phyloP scores from a whole-genome alignment of 441 rosid genomes.

The Melastoma candidum region DNA sequence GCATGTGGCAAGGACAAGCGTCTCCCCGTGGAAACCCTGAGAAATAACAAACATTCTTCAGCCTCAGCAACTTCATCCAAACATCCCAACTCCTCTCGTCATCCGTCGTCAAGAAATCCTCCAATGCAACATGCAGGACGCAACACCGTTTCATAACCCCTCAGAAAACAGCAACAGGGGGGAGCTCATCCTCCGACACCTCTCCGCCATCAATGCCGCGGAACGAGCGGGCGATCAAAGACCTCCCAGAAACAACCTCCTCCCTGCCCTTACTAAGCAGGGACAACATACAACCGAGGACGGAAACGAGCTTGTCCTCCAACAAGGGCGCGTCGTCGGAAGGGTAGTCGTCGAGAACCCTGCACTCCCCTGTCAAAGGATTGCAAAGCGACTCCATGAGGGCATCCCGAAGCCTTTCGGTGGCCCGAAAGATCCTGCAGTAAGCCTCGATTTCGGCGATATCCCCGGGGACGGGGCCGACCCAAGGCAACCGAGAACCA shows the following conservation, averaged over 20 bases:
- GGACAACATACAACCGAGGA: conserved; percentile 84
- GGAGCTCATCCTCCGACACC: conserved; percentile 53
- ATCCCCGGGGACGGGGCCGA: conserved; percentile 94
- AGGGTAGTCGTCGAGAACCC: conserved; percentile 59
- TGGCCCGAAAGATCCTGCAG: conserved; percentile 87
- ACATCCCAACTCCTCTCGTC: conserved; percentile 57
- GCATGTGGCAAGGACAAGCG: conserved; percentile 52
- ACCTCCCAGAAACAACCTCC: conserved; percentile 89
- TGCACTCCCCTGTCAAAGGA: conserved; percentile 92
- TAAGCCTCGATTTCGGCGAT: conserved; percentile 96
- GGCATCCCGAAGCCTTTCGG: conserved; percentile 75
- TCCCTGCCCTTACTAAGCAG: conserved; percentile 82
- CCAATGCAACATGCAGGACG: conserved; percentile 89
- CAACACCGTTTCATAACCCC: conserved; percentile 95
- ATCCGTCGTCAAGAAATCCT: conserved; percentile 65
- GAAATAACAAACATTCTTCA: conserved; percentile 89
- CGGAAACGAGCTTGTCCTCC: conserved; percentile 90
- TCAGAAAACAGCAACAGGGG: conserved; percentile 85
- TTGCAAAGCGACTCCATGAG: conserved; percentile 90
- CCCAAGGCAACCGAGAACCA: conserved; percentile 61
- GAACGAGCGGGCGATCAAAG: conserved; percentile 41
- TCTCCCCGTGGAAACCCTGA: conserved; percentile 73
- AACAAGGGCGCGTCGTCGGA: conserved; percentile 75
- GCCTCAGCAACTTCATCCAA: conserved; percentile 88
- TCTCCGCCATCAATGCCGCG: conserved; percentile 35